These are phyloP conservation scores for Aegilops speltoides DNA, from an alignment of 176 grass and related monocot genomes.

Conservation along the genomic window DNA sequence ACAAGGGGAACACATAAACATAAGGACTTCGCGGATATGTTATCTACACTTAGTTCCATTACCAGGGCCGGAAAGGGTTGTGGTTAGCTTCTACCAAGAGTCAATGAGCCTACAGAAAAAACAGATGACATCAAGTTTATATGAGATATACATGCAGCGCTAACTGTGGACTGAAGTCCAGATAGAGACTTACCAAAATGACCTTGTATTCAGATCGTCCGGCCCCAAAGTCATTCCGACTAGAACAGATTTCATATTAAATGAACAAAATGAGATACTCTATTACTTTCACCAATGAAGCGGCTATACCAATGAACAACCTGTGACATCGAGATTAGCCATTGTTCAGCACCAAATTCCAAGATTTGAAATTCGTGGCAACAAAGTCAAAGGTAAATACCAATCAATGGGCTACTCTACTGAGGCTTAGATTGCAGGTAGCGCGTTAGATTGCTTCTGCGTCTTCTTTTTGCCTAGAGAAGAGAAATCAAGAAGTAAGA, in stretches of 20 bases:
- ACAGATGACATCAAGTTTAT: neutral
- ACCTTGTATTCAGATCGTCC: neutral
- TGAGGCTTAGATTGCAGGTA: conserved; percentile 14
- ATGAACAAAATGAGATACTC: conserved; percentile 6
- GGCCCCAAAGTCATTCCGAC: conserved; percentile 13
- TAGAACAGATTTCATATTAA: conserved; percentile 28
- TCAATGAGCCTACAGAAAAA: conserved; percentile 19
- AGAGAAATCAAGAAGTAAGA: conserved; percentile 8
- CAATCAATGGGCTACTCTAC: conserved; percentile 35
- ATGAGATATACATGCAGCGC: neutral
- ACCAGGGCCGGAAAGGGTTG: conserved; percentile 7
- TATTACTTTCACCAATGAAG: conserved; percentile 7
- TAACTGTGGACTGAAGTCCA: neutral
- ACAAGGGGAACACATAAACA: neutral
- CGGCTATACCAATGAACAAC: conserved; percentile 30
- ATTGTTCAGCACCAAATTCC: neutral
- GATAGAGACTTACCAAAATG: conserved; percentile 35
- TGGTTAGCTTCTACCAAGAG: conserved; percentile 33
- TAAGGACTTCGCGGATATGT: neutral
- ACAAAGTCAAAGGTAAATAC: neutral
- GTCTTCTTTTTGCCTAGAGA: conserved; percentile 41
- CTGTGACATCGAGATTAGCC: neutral
- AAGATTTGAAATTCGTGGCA: neutral
- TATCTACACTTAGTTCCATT: conserved; percentile 39
- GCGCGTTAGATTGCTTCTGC: conserved; percentile 12